These are phyloP conservation scores for Spathaspora girioi DNA, from an alignment of 805 yeast species.

Conservation along the genomic window DNA sequence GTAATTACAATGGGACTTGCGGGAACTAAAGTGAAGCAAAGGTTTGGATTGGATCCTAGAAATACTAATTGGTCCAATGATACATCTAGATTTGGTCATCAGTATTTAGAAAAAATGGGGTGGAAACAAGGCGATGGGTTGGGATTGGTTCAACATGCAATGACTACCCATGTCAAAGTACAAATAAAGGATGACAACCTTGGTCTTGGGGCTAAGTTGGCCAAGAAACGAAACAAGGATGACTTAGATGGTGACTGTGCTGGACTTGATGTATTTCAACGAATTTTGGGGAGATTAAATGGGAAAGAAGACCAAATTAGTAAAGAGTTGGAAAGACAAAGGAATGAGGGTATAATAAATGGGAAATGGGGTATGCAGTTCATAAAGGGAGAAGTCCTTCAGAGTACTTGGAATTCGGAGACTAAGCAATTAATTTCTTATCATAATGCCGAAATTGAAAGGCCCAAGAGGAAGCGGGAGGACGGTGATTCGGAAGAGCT, in stretches of 20 bases:
- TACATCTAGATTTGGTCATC: slow-evolving; percentile 79
- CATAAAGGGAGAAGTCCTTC: slow-evolving; percentile 77
- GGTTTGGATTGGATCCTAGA: slow-evolving; percentile 90
- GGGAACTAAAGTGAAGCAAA: slow-evolving; percentile 73
- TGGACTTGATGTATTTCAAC: slow-evolving; percentile 90
- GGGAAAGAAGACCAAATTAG: slow-evolving; percentile 72
- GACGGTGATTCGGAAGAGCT: slow-evolving; percentile 14
- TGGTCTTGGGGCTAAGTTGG: slow-evolving; percentile 86
- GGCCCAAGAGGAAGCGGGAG: slow-evolving; percentile 16
- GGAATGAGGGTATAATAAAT: slow-evolving; percentile 66
- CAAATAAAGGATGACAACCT: slow-evolving; percentile 73
- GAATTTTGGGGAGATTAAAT: slow-evolving; percentile 82
- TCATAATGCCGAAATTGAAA: slow-evolving; percentile 1
- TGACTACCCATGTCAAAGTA: slow-evolving; percentile 81
- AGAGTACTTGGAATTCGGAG: slow-evolving; percentile 81
- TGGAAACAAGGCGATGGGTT: slow-evolving; percentile 93
- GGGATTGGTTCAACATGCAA: slow-evolving; percentile 64
- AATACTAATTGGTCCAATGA: slow-evolving; percentile 94
- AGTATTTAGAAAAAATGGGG: slow-evolving; percentile 76
- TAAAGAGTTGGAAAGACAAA: slow-evolving; percentile 64
- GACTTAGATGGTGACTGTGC: slow-evolving; percentile 78
- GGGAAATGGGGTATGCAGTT: slow-evolving; percentile 89
- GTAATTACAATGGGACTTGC: slow-evolving; percentile 67
- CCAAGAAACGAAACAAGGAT: slow-evolving; percentile 54
- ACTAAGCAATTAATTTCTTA: slow-evolving; percentile 18